phyloP scores from a whole-genome alignment of 2,329 filamentous ascomycete species.

The Claviceps paspali region DNA sequence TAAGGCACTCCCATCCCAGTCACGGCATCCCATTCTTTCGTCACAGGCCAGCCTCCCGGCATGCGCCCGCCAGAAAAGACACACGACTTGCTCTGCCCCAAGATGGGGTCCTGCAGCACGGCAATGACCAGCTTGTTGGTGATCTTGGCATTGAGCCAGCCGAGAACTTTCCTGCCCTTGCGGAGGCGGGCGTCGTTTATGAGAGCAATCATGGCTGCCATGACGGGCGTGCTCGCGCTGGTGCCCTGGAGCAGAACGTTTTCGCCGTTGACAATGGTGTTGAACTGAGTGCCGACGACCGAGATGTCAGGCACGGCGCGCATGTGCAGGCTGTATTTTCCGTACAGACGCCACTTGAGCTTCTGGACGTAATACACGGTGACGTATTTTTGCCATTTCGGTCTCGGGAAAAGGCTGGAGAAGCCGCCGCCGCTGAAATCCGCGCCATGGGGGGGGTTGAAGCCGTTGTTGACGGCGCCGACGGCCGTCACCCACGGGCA shows the following conservation, averaged over 20 bases:
- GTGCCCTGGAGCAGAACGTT: conserved; percentile 23
- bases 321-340: conserved; percentile 28
- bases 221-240: conserved; percentile 37
- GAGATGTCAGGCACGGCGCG: conserved; percentile 36
- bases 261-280: conserved; percentile 17
- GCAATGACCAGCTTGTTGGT: too few relatives aligned
- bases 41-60: conserved; percentile 28
- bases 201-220: conserved; percentile 38
- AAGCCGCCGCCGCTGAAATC: conserved; percentile 37
- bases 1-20: conserved; percentile 34
- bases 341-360: conserved; percentile 26
- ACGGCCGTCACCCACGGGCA: conserved; percentile 56
- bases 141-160: conserved; percentile 44
- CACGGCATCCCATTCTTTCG: conserved; percentile 30
- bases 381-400: conserved; percentile 29
- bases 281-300: conserved; percentile 42
- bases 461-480: conserved; percentile 35
- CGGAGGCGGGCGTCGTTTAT: conserved; percentile 38
- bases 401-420: conserved; percentile 31
- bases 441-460: conserved; percentile 24
- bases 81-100: conserved; percentile 26
- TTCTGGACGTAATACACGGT: conserved; percentile 25
- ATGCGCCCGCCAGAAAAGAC: conserved; percentile 16
- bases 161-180: conserved; percentile 31
- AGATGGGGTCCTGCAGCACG: conserved; percentile 27